Base-by-base conservation (phyloP, 257 asterid species). In the Buddleja alternifolia region DNA sequence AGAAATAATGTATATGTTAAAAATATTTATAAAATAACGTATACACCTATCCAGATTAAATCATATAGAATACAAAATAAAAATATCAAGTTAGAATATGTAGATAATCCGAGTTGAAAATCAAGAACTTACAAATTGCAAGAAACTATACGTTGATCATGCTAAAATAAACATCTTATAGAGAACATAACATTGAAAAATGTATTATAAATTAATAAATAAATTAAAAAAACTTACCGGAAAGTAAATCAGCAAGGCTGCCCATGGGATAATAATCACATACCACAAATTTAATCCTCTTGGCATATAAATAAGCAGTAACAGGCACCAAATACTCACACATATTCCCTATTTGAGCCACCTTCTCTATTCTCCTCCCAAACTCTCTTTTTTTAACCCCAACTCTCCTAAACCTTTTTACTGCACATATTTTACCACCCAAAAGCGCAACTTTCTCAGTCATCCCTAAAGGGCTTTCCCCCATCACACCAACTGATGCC, bases 191-290 rank as follows among this genome's bases (percentile, higher is more conserved):
- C 34, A 2, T 5, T 29, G 34, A 29, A 29, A 29, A 29, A 29
- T 29, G 34, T 29, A n/a, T 29, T 1, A 29, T 5, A 29, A 29
- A 29, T 1, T 29, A 29, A 29, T 29, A 29, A 29, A 29, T 29
- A 2, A 8, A 7, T 4, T 47, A 2, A 4, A 14, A 64, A 25
- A n/a, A 63, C 67, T 21, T 74, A 84, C 88, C 86, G 21, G 74
- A 48, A 64, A 85, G 91, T 70, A 85, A 65, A 75, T 83, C 85
- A 70, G 84, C 86, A 37, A 85, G 88, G 42, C 82, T 76, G 45
- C 91, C 91, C 91, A 85, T 85, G 50, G 91, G 88, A 70, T 85
- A 83, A 53, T 85, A 83, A 52, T 78, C 76, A 72, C 73, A 76
- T 3, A 83, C 85, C 66, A 75, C 86, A 53, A 85, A 82, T 66